Percentiles rank a stretch among this genome's conserved stretches.
Evolutionary conservation across 352 stramenopile genomes (phyloP).

Genomic region (Globisporangium perplexum): DNA sequence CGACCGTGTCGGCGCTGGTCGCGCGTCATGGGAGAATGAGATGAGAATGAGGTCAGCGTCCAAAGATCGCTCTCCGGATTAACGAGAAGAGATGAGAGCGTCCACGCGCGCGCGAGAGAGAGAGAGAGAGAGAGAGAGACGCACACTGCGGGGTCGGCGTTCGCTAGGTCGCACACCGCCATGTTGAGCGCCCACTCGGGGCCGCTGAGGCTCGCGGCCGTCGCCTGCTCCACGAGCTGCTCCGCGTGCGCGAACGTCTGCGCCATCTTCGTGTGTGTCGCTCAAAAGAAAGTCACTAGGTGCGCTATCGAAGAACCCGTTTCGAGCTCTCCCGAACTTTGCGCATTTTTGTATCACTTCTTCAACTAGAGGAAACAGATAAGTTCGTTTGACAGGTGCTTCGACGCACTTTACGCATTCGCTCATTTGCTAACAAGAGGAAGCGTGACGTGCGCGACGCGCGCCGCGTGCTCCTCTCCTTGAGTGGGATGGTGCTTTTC

Average conservation of each 20-base stretch:
- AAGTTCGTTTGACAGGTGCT: too few species aligned
- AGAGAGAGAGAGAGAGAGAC: background rate
- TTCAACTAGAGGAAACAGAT: too few species aligned
- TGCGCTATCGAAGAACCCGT: background rate
- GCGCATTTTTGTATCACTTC: too few species aligned
- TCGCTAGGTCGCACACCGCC: slow-evolving; percentile 61
- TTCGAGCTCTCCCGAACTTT: background rate
- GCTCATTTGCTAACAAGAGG: too few species aligned
- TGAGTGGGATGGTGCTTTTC: slow-evolving; percentile 32
- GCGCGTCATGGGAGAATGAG: background rate
- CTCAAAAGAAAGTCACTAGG: too few species aligned
- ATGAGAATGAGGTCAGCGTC: slow-evolving; percentile 1
- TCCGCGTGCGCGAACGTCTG: slow-evolving; percentile 32
- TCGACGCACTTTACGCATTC: too few species aligned
- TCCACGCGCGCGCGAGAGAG: too few species aligned
- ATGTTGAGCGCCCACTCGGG: slow-evolving; percentile 77
- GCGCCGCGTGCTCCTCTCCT: too few species aligned
- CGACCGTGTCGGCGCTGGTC: slow-evolving; percentile 51
- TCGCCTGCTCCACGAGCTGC: slow-evolving; percentile 53
- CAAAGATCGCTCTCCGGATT: too few species aligned
- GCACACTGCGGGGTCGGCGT: slow-evolving; percentile 40
- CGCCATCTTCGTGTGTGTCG: slow-evolving; percentile 18
- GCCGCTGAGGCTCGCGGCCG: slow-evolving; percentile 31
- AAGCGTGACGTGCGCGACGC: too few species aligned
- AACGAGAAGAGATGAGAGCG: too few species aligned